Percentiles rank a stretch among this genome's conserved stretches.
phyloP scores from a whole-genome alignment of 345 rosid species.

The Murraya koenigii region DNA sequence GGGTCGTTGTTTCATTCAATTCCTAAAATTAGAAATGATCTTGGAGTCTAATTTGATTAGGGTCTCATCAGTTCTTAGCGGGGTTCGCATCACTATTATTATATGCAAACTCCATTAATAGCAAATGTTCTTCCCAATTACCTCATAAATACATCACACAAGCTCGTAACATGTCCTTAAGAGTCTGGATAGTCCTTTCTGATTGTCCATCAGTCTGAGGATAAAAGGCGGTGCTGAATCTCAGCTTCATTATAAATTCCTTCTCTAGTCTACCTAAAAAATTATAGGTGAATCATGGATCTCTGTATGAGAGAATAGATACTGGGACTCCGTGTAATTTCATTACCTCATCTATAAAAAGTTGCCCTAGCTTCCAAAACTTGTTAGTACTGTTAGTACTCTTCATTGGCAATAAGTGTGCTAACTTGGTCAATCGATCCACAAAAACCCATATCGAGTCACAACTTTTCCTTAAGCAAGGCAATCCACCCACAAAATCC shows the following conservation, averaged over 20 bases:
- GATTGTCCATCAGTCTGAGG: background rate
- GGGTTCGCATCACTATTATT: too few species aligned
- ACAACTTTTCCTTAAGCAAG: too few species aligned
- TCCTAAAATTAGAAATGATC: too few species aligned
- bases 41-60: too few species aligned
- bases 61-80: too few species aligned
- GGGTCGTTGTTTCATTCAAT: too few species aligned
- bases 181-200: background rate
- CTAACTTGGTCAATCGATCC: too few species aligned
- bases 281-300: background rate
- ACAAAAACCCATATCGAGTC: too few species aligned
- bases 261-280: background rate
- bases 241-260: background rate
- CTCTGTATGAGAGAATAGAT: background rate
- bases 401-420: background rate
- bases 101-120: background rate
- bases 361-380: background rate
- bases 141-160: background rate
- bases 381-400: too few species aligned
- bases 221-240: background rate
- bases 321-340: background rate
- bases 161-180: background rate
- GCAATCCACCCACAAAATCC: too few species aligned
- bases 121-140: background rate
- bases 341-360: background rate